Base-by-base conservation (phyloP, 2,329 filamentous ascomycete genomes). In the Rhytidhysteron rufulum region DNA sequence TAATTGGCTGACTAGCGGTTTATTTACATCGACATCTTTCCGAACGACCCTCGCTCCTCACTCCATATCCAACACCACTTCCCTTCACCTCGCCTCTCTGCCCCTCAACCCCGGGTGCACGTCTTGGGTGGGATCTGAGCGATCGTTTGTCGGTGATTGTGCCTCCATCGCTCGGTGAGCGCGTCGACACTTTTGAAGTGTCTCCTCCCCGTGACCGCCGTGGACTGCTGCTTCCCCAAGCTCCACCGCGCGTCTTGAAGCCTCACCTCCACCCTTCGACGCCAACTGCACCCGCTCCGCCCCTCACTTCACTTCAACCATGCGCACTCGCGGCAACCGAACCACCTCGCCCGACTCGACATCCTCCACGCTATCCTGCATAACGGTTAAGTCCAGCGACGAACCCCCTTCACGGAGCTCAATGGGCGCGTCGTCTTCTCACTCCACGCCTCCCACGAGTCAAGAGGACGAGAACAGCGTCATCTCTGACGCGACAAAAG, bases 381-480 rank as follows among this genome's bases (percentile, higher is more conserved):
- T 70, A 47, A 60, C 64, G 25, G 65, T 67, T 31, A 56, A 50
- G 29, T 54, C 50, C 40, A 53, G 50, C 42, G 47, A 59, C 49
- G 55, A 58, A 42, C 48, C 54, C 41, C 54, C 54, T 42, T 56
- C 55, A 49, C 59, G 59, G 45, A 53, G 52, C 59, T 60, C 63
- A 69, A 55, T 77, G 52, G 67, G 75, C 70, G 75, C 75, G 69
- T 79, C 77, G 36, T 68, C 63, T 25, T 53, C 73, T 19, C 75
- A 70, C 53, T 83, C 79, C 16, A 85, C 83, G 42, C 82, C 83
- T 34, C 80, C 81, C 18, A 86, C 82, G 35, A 85, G 79, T 50
- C 69, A 82, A 50, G 78, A 76, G 55, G 82, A 85, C 60, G 74
- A 70, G 52, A 73, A 71, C 44, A 84, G 80, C 65, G 68, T 81